Percentiles rank a stretch among this genome's conserved stretches.
phyloP scores from a whole-genome alignment of 495 filamentous ascomycete genomes.

The Hyaloscypha finlandica region DNA sequence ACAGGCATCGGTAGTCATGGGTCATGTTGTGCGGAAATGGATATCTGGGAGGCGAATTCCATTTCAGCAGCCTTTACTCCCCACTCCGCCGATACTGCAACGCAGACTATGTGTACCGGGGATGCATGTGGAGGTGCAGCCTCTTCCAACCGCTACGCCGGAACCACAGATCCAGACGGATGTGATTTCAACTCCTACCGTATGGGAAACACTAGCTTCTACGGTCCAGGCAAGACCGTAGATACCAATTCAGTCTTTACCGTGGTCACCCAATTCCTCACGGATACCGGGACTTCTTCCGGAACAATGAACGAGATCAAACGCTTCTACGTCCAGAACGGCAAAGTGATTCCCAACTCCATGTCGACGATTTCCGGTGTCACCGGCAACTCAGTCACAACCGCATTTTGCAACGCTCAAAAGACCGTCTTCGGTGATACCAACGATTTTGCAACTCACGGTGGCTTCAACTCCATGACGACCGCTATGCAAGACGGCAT shows the following conservation, averaged over 20 bases:
- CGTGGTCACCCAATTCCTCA: conserved; percentile 73
- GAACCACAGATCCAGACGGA: conserved; percentile 72
- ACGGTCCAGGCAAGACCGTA: conserved; percentile 55
- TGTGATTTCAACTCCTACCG: conserved; percentile 75
- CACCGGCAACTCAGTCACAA: conserved; percentile 58
- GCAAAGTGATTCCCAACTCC: conserved; percentile 35
- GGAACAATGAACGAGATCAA: conserved; percentile 61
- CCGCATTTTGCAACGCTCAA: conserved; percentile 57
- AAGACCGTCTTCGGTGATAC: conserved; percentile 63
- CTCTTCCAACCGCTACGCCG: conserved; percentile 40
- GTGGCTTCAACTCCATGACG: conserved; percentile 61
- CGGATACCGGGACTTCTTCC: conserved; percentile 53
- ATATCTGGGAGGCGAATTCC: conserved; percentile 44
- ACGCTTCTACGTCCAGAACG: conserved; percentile 58
- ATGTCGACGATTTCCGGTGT: conserved; percentile 52
- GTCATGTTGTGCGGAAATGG: conserved; percentile 69
- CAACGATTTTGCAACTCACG: conserved; percentile 52
- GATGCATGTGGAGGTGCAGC: conserved; percentile 38
- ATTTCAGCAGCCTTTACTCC: conserved; percentile 30
- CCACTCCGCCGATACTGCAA: neutral
- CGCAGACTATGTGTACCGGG: conserved; percentile 22
- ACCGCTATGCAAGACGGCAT: conserved; percentile 55
- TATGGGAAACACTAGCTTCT: conserved; percentile 59
- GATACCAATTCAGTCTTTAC: conserved; percentile 64
- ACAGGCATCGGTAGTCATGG: conserved; percentile 59